Evolutionary conservation across 352 stramenopile species (phyloP), one percentile per base, ranked within the genome.

Genomic region (Phytophthora cactorum): DNA sequence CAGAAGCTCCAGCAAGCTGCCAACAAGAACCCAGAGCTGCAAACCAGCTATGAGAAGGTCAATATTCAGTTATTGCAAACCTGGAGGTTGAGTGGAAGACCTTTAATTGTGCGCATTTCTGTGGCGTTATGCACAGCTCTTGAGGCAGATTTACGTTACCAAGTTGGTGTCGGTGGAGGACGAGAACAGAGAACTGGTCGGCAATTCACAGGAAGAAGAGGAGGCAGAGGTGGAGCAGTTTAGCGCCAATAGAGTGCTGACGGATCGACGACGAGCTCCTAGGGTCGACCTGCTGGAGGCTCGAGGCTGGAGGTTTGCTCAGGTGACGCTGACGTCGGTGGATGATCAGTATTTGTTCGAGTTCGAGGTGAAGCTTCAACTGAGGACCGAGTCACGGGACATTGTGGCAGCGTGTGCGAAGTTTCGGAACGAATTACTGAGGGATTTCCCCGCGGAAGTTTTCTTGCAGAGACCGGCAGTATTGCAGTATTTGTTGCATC

Each of bases 271-370:
- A 6, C 50, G 46, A 67, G 27, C 55, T 12, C 65, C 46, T 2
- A 61, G 59, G 39, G 34, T 79, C 1, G 46, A 62, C 5, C 51
- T 64, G 11, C n/a, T 82, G 14, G 75, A 82, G 32, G 57, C 68
- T 10, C 11, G 45, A 29, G 88, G 88, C 6, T 95, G 88, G 88
- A 63, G 59, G 0, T 91, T 91, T 53, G 72, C 88, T 5, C 62
- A 41, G 0, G 78, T 93, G 10, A 51, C 66, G n/a, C 70, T 95
- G 27, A 67, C 75, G 14, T 58, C 79, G 2, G 76, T 76, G 34
- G 85, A 95, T 58, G 85, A 93, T 34, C 84, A 95, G 57, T 72
- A 72, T 46, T 68, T 95, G 7, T 93, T 95, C 34, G 88, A 92
- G 61, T 91, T 93, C 61, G 79, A 95, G 59, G 85, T 93, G 51